Base-by-base conservation (phyloP, 495 filamentous ascomycete genomes). In the Penicillium steckii region DNA sequence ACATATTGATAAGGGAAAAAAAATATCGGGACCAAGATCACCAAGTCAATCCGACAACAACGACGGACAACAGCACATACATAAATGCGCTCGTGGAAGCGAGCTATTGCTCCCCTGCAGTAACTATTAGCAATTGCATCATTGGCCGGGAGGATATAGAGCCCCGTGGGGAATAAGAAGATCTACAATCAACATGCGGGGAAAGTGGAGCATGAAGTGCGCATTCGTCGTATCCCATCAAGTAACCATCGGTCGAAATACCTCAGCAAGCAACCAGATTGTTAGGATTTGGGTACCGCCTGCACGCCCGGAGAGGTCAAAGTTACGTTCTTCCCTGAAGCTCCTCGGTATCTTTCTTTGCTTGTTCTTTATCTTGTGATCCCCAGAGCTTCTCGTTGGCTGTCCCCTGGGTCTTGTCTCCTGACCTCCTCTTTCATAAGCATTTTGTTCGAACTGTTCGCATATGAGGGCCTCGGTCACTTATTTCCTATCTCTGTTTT, bases 1-100 rank as follows among this genome's bases (percentile, higher is more conserved):
- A 29, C 51, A 53, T 53, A 26, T 22, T 44, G 42, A 10, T 24
- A 44, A n/a, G 42, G 15, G 22, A 23, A 44, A 9, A 25, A 42
- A 23, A 44, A 9, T 18, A 23, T 12, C 23, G 25, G 42, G 17
- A 44, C 42, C 26, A n/a, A 41, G 38, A 29, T 41, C 38, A 9
- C 38, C 18, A 41, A 23, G 2, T 41, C 38, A 41, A 22, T 41
- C 38, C 18, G 33, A 15, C 1, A 15, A 23, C 38, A 19, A 19
- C 1, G 33, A 23, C 38, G 38, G 38, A 19, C 10, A 23, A 9
- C 18, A 23, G 38, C 23, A 41, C 38, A 41, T 41, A 41, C 38
- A 41, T 41, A 22, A 41, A 41, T 37, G 33, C 33, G 33, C 33
- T 4, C 18, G 13, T 37, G 33, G 13, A 37, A 37, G 33, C 33